Conservation (phyloP, 257 asterid species). For the Solanum dulcamara region DNA sequence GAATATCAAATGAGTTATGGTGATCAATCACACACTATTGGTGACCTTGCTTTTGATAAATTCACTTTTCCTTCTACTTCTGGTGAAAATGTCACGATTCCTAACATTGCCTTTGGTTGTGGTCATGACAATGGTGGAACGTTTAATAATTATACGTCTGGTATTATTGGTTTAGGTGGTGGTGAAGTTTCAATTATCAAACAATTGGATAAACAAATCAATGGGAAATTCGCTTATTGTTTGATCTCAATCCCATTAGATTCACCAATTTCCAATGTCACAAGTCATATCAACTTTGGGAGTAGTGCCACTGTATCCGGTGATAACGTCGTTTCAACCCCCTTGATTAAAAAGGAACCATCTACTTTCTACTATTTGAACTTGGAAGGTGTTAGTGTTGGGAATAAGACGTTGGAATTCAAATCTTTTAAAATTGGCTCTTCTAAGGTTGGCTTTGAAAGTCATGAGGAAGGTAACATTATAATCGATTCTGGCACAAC, state of each 20-base stretch:
- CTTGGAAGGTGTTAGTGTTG: neutral
- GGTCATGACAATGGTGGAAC: constrained; percentile 5
- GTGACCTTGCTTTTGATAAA: neutral
- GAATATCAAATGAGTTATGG: constrained; percentile 6
- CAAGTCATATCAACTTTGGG: constrained; percentile 4
- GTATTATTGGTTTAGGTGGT: constrained; percentile 9
- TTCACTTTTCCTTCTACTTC: neutral
- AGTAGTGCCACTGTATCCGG: constrained; percentile 1
- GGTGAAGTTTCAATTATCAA: neutral
- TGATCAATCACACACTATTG: neutral
- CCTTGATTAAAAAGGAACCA: neutral
- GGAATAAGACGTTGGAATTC: neutral
- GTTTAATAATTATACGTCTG: neutral
- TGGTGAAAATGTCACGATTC: neutral
- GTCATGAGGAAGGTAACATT: constrained; percentile 1
- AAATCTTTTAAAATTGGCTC: neutral
- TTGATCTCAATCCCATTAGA: neutral
- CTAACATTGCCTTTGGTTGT: neutral
- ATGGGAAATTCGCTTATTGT: constrained; percentile 14
- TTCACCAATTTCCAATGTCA: neutral
- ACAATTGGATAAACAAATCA: neutral
- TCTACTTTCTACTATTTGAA: neutral
- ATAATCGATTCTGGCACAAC: constrained; percentile 17
- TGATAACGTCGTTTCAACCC: constrained; percentile 1
- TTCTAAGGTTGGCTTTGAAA: neutral